Percentiles rank a stretch among this genome's conserved stretches.
Evolutionary conservation across 495 filamentous ascomycete species (phyloP).

Genomic region (Neurospora sp.): DNA sequence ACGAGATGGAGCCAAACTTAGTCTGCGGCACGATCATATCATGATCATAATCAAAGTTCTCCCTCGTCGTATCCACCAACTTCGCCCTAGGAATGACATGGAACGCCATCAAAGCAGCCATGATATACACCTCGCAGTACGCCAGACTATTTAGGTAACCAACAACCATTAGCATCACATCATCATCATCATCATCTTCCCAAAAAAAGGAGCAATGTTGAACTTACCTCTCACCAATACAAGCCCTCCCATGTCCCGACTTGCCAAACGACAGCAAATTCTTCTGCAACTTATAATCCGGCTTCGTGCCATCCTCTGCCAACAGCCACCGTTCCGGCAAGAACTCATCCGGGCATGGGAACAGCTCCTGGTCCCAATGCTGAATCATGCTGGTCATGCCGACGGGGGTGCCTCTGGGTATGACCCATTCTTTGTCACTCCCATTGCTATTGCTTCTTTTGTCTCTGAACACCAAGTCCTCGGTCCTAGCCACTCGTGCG

Average conservation of each 20-base stretch:
- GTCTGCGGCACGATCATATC: conserved; percentile 17
- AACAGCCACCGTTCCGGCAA: conserved; percentile 42
- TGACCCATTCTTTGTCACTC: conserved; percentile 22
- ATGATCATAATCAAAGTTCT: conserved; percentile 20
- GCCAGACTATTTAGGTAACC: conserved; percentile 16
- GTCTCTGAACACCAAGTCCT: conserved; percentile 22
- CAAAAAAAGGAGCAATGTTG: not conserved
- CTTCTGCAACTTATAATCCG: conserved; percentile 28
- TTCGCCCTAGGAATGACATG: conserved; percentile 15
- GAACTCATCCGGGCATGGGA: conserved; percentile 38
- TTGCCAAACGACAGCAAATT: conserved; percentile 40
- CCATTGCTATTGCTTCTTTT: conserved; percentile 12
- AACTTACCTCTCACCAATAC: conserved; percentile 41
- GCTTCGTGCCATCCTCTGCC: not conserved
- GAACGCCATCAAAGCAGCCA: conserved; percentile 16
- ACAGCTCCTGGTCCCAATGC: conserved; percentile 37
- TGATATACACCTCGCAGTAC: conserved; percentile 22
- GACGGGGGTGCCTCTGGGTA: conserved; percentile 30
- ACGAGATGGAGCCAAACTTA: conserved; percentile 9
- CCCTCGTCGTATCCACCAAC: conserved; percentile 15
- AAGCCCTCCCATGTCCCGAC: conserved; percentile 30
- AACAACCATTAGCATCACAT: not conserved
- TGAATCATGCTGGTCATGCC: conserved; percentile 38
- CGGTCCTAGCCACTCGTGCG: conserved; percentile 17
- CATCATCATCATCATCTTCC: no score